Percentiles rank a stretch among this genome's conserved stretches.
phyloP scores from a whole-genome alignment of 768 basidiomycete genomes.

The Tulasnella sp. region DNA sequence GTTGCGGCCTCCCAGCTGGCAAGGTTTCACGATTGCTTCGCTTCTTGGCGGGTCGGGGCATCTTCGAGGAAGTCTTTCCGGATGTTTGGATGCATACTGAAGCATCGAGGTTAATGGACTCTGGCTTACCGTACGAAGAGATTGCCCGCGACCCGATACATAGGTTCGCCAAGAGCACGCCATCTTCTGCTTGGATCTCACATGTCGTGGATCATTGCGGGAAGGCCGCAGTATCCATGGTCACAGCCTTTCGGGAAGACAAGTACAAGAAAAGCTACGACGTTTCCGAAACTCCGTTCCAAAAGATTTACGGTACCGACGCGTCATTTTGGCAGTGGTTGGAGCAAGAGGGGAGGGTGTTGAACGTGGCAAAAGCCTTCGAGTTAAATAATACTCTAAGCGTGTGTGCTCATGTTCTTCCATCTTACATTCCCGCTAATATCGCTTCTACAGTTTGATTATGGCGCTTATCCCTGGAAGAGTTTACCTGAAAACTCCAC shows the following conservation, averaged over 20 bases:
- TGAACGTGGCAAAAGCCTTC: conserved; percentile 5
- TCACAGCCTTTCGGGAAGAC: not conserved
- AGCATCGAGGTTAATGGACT: not conserved
- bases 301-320: not conserved
- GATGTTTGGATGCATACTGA: conserved; percentile 16
- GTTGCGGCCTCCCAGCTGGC: not conserved
- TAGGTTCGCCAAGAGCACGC: not conserved
- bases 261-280: not conserved
- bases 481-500: not conserved
- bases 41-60: not conserved
- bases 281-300: not conserved
- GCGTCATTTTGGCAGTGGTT: conserved; percentile 9
- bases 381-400: not conserved
- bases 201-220: not conserved
- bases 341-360: not conserved
- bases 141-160: not conserved
- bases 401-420: not conserved
- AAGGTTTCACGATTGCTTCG: conserved; percentile 4
- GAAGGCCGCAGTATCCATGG: not conserved
- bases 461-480: not conserved
- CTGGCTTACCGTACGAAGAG: not conserved
- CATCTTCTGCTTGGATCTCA: not conserved
- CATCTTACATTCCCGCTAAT: not conserved
- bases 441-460: not conserved
- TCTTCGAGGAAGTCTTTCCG: not conserved